Evolutionary conservation across 2,329 filamentous ascomycete species (phyloP).

Genomic region (Ploettnerulaceae sp.): DNA sequence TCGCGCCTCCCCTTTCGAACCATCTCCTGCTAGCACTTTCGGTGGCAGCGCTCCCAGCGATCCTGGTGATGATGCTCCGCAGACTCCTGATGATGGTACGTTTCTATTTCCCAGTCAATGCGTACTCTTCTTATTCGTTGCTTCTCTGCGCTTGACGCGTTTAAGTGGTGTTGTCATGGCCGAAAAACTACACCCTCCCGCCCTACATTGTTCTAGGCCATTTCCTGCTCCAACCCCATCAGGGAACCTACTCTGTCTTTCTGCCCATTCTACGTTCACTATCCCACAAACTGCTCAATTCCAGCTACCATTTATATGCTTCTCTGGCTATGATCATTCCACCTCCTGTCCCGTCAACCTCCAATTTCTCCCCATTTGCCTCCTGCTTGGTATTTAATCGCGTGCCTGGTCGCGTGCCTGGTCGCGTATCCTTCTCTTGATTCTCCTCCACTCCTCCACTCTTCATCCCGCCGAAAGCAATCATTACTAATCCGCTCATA

Average conservation of each 20-base stretch:
- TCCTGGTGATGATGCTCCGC: conserved; percentile 19
- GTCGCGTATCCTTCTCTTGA: background rate
- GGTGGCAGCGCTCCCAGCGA: conserved; percentile 24
- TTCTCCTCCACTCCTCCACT: background rate
- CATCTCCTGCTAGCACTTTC: conserved; percentile 28
- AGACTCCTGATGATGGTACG: conserved; percentile 22
- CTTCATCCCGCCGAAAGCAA: background rate
- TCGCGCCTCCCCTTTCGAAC: conserved; percentile 16
- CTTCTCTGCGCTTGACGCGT: background rate
- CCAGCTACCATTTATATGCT: no score
- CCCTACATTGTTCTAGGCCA: background rate
- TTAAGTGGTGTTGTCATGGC: background rate
- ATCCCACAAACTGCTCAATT: no score
- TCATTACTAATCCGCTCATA: conserved; percentile 2
- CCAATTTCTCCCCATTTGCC: no score
- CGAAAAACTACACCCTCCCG: background rate
- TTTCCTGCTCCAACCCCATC: no score
- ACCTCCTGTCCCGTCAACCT: no score
- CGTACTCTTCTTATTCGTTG: background rate
- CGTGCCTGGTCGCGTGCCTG: background rate
- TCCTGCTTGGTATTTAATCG: no score
- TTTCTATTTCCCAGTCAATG: background rate
- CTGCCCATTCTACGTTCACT: no score
- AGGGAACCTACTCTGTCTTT: no score
- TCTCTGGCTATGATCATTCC: no score